phyloP scores from a whole-genome alignment of 768 basidiomycete genomes.

The Mycena galopus region DNA sequence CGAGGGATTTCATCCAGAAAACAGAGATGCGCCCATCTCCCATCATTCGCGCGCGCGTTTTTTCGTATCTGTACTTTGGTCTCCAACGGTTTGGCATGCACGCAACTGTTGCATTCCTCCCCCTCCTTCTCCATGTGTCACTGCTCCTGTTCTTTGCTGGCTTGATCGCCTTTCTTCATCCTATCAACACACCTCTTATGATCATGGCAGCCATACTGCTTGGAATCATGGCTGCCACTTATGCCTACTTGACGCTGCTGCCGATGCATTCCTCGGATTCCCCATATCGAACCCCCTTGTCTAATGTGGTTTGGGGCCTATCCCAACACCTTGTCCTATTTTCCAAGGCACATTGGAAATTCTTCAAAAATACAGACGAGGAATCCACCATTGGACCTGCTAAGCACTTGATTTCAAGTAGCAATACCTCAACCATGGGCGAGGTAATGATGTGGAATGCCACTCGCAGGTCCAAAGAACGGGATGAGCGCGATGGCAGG shows the following conservation, averaged over 20 bases:
- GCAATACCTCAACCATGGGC: no score
- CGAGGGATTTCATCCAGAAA: no score
- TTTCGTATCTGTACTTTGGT: background rate
- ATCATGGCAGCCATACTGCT: background rate
- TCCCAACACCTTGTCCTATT: no score
- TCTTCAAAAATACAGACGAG: no score
- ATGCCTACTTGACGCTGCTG: conserved; percentile 25
- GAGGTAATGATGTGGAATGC: no score
- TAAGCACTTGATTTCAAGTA: no score
- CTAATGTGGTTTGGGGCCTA: no score
- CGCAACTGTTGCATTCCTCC: background rate
- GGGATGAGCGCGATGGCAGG: background rate
- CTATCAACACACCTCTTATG: conserved; percentile 7
- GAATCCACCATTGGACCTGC: no score
- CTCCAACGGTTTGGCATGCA: background rate
- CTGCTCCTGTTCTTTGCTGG: background rate
- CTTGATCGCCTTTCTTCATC: conserved; percentile 15
- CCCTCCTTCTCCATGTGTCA: background rate
- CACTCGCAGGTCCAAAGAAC: no score
- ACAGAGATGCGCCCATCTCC: no score
- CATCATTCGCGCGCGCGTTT: background rate
- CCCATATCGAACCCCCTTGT: conserved; percentile 36
- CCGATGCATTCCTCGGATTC: conserved; percentile 26
- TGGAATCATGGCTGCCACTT: no score
- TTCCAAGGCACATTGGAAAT: background rate